A percentile compares a stretch with the other conserved stretches of the same genome.
phyloP scores from a whole-genome alignment of 495 filamentous ascomycete genomes.

The Neurospora sp. region DNA sequence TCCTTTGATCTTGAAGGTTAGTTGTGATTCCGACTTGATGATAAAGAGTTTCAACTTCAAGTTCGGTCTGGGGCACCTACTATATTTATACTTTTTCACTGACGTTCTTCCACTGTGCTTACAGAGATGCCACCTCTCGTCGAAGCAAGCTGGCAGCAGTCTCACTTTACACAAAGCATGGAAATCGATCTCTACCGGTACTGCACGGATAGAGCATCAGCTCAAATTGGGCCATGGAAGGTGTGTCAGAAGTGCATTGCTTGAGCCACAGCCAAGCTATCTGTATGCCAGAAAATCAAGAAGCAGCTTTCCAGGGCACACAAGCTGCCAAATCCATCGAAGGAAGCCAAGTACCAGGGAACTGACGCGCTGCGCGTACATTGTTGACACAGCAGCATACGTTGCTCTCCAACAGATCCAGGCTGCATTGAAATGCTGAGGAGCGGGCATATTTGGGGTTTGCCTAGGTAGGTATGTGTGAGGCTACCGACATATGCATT shows the following conservation, averaged over 20 bases:
- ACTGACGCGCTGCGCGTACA: background rate
- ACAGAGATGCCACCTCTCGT: background rate
- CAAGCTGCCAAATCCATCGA: background rate
- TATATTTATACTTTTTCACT: background rate
- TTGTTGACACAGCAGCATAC: background rate
- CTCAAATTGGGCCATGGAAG: background rate
- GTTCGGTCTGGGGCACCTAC: background rate
- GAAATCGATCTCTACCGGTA: background rate
- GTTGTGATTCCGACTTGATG: background rate
- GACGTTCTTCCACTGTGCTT: background rate
- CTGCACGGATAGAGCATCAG: background rate
- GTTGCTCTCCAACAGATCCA: background rate
- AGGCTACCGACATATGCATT: no score
- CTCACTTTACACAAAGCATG: background rate
- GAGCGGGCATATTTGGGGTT: background rate
- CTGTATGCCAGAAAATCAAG: background rate
- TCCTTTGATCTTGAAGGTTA: background rate
- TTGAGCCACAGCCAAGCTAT: background rate
- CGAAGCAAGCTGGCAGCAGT: background rate
- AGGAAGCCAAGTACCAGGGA: background rate
- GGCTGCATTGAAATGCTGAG: background rate
- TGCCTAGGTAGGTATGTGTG: no score
- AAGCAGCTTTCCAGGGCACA: background rate
- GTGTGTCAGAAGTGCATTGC: background rate
- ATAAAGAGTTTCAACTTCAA: background rate